phyloP scores from a whole-genome alignment of 2,329 filamentous ascomycete genomes.

The Ascochyta fabae region DNA sequence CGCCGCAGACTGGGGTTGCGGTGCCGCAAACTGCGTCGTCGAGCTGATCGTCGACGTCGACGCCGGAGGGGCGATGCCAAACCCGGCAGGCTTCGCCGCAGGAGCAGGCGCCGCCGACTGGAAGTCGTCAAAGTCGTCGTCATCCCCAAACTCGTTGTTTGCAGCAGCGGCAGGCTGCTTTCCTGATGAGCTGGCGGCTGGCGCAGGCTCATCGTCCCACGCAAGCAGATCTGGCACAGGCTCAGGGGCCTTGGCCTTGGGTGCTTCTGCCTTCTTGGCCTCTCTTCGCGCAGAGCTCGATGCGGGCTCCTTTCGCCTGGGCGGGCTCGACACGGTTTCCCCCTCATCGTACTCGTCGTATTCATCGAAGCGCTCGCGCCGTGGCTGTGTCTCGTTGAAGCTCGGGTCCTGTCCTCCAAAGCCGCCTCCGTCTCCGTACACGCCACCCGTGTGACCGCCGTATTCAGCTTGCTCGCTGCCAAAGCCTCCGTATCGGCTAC shows the following conservation, averaged over 20 bases:
- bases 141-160: constrained; percentile 60
- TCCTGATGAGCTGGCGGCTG: constrained; percentile 55
- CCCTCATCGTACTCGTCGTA: constrained; percentile 96
- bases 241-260: constrained; percentile 73
- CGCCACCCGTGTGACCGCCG: constrained; percentile 72
- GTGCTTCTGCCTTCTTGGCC: constrained; percentile 68
- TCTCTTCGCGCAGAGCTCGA: constrained; percentile 47
- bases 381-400: constrained; percentile 69
- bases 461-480: constrained; percentile 69
- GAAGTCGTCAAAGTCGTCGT: constrained; percentile 98
- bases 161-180: constrained; percentile 52
- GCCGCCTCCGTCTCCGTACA: constrained; percentile 95
- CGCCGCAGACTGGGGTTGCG: constrained; percentile 82
- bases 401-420: constrained; percentile 77
- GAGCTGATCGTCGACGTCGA: constrained; percentile 58
- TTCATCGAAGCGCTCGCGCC: constrained; percentile 85
- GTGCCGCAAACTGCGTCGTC: constrained; percentile 76
- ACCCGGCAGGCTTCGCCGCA: constrained; percentile 66
- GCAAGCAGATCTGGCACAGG: constrained; percentile 93
- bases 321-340: constrained; percentile 54
- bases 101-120: constrained; percentile 73
- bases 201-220: constrained; percentile 77
- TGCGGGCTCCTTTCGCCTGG: constrained; percentile 59
- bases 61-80: constrained; percentile 55
- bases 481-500: constrained; percentile 83